These are phyloP conservation scores for Diplodia corticola DNA, from an alignment of 2,329 filamentous ascomycete species.

Conservation along the genomic window DNA sequence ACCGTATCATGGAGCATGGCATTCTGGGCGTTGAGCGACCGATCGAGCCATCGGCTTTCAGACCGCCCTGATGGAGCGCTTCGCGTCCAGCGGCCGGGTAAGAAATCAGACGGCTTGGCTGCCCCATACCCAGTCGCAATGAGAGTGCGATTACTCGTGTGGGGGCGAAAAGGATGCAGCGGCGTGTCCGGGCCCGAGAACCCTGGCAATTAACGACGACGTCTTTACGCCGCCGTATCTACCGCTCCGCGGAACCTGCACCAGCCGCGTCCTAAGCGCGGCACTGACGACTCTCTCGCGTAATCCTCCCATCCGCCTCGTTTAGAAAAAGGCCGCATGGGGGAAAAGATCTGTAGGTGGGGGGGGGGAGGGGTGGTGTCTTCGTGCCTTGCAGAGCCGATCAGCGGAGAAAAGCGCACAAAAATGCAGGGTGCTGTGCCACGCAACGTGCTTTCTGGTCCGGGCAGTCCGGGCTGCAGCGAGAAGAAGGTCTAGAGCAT, in stretches of 20 bases:
- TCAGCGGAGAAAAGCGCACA: neutral
- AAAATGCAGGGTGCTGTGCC: neutral
- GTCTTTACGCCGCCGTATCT: too few relatives aligned
- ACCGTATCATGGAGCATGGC: neutral
- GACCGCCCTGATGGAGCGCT: neutral
- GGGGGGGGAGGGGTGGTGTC: neutral
- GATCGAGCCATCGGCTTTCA: neutral
- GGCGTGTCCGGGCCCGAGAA: too few relatives aligned
- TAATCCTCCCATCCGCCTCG: neutral
- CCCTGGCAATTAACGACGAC: too few relatives aligned
- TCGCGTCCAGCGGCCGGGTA: too few relatives aligned
- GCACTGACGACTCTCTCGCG: too few relatives aligned
- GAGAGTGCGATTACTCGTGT: too few relatives aligned
- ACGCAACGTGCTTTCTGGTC: neutral
- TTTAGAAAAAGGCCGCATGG: neutral
- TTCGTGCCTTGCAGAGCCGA: neutral
- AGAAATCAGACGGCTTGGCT: too few relatives aligned
- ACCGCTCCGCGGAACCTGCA: too few relatives aligned
- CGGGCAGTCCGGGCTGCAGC: neutral
- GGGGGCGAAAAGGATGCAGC: too few relatives aligned
- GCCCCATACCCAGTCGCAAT: too few relatives aligned
- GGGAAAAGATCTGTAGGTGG: neutral
- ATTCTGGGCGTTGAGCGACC: too few relatives aligned
- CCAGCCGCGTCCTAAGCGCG: too few relatives aligned
- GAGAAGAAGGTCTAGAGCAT: neutral